These are phyloP conservation scores for Rutstroemia sp. DNA, from an alignment of 2,329 filamentous ascomycete genomes.

Conservation along the genomic window DNA sequence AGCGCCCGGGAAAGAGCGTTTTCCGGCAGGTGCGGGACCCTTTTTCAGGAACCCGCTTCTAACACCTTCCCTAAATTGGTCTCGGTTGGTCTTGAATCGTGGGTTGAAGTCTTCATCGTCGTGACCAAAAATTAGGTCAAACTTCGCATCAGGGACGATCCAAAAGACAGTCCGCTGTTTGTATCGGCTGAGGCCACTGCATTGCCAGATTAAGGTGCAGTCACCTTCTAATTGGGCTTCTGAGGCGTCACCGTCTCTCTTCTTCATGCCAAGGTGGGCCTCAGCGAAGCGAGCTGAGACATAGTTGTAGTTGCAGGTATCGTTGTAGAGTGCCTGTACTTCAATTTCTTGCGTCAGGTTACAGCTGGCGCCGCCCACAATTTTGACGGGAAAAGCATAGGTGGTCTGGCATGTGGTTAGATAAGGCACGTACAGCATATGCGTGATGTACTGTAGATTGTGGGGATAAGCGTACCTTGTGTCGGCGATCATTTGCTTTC, in stretches of 20 bases:
- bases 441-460: not conserved
- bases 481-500: not conserved
- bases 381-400: slow-evolving; percentile 7
- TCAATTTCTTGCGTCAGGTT: not conserved
- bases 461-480: not conserved
- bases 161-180: slow-evolving; percentile 7
- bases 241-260: not conserved
- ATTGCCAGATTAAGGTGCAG: slow-evolving; percentile 3
- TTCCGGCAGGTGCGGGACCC: not conserved
- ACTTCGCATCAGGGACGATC: slow-evolving; percentile 6
- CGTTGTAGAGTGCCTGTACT: slow-evolving; percentile 6
- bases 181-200: not conserved
- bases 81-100: not conserved
- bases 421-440: not conserved
- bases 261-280: not conserved
- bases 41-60: not conserved
- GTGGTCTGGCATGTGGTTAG: not conserved
- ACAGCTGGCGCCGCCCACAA: not conserved
- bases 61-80: not conserved
- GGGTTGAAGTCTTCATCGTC: slow-evolving; percentile 8
- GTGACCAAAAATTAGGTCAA: slow-evolving; percentile 2
- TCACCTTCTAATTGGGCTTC: not conserved
- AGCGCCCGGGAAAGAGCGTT: too few species aligned
- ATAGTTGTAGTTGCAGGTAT: slow-evolving; percentile 6
- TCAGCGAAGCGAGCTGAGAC: slow-evolving; percentile 2